Evolutionary conservation across 129 eudicot genomes (phyloP), one percentile per base, ranked within the genome.

Genomic region (Heracleum sosnowskyi): DNA sequence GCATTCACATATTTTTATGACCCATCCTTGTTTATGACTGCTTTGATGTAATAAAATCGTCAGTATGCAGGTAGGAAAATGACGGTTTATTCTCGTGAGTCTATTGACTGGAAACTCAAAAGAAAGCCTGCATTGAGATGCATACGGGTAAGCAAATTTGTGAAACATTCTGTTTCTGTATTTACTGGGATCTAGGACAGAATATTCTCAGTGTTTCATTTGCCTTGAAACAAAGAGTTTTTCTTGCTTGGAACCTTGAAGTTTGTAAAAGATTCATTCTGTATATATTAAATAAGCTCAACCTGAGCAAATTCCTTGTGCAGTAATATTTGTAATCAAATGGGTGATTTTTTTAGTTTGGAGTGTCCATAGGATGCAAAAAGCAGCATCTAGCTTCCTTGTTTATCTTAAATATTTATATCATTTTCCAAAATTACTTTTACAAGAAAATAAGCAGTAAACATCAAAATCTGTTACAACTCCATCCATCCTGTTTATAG

Each of bases 1-100:
- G 1, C 62, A 53, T 53, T 24, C 62, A 22, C 26, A 53, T 57
- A 53, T 57, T 0, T 57, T 28, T 24, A 10, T 57, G 31, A 57
- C 64, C 64, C 33, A 10, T 60, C 26, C 29, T 55, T 26, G 8
- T 66, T 44, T 26, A 7, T 16, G 57, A 74, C n/a, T 41, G 11
- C 37, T 74, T 15, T 41, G 24, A 11, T 11, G 11, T 28, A 42
- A 44, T 16, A 28, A 42, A 26, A 73, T 44, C 13, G 5, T 44
- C 40, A 63, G 16, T 74, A 74, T 74, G 77, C 77, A 74, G 77
- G 49, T 44, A 39, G 31, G 15, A n/a, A 60, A 57, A 57, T 24
- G 33, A n/a, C 33, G 5, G 16, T 26, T n/a, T 26, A 26, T 60
- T 60, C 33, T 60, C 17, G 0, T 6, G 1, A n/a, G 33, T 57